Conservation (phyloP, 1,284 basidiomycete species). For the Fomitiporia mediterranea region DNA sequence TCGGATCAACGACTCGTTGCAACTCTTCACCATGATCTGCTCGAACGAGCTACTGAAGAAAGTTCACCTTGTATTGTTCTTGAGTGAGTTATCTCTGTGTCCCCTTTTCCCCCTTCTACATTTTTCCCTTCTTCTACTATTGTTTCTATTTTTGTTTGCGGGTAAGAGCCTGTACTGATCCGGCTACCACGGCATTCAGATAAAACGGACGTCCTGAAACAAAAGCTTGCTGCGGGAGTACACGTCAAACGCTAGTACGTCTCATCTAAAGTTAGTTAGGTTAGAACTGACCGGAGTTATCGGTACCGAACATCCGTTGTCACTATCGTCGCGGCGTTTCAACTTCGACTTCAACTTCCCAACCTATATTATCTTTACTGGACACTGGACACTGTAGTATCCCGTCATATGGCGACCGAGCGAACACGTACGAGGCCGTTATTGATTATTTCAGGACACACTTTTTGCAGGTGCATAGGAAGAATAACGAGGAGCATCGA, state of each 20-base stretch:
- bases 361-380: slow-evolving; percentile 18
- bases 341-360: neutral
- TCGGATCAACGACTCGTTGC: slow-evolving; percentile 77
- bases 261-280: neutral
- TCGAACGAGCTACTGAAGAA: slow-evolving; percentile 73
- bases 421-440: slow-evolving; percentile 74
- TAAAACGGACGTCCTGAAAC: slow-evolving; percentile 69
- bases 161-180: too few species aligned
- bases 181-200: too few species aligned
- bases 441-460: slow-evolving; percentile 81
- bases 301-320: neutral
- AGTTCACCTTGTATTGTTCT: slow-evolving; percentile 73
- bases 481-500: slow-evolving; percentile 71
- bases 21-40: slow-evolving; percentile 79
- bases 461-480: slow-evolving; percentile 74
- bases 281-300: neutral
- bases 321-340: neutral
- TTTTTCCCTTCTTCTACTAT: neutral
- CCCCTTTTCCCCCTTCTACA: slow-evolving; percentile 2
- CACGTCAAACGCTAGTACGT: slow-evolving; percentile 75
- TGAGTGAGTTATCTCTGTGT: slow-evolving; percentile 47
- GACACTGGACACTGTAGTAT: slow-evolving; percentile 44
- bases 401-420: slow-evolving; percentile 72
- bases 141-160: slow-evolving; percentile 15
- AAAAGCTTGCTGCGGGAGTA: slow-evolving; percentile 62